Percentiles rank a stretch among this genome's conserved stretches.
Conservation (phyloP, 176 grass and related monocot genomes). For the Eremochloa ophiuroides region DNA sequence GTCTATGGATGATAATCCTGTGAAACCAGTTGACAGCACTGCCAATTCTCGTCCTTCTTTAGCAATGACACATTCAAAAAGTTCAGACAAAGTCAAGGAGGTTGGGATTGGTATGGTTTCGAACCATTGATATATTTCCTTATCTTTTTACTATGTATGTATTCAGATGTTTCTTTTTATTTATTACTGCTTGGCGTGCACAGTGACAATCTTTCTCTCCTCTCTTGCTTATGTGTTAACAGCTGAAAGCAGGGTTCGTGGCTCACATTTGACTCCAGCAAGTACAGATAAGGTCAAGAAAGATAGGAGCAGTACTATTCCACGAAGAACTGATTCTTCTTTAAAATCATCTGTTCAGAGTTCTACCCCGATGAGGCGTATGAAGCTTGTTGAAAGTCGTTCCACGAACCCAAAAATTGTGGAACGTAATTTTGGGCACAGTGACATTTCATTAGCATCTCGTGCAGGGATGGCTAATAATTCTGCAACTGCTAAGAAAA, state of each 20-base stretch:
- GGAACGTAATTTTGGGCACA: slow-evolving; percentile 34
- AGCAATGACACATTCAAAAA: slow-evolving; percentile 37
- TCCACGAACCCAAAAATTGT: slow-evolving; percentile 36
- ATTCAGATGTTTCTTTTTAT: slow-evolving; percentile 11
- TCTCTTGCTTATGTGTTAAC: slow-evolving; percentile 14
- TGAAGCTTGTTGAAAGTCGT: slow-evolving; percentile 42
- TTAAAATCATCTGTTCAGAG: slow-evolving; percentile 39
- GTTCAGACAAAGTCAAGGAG: slow-evolving; percentile 39
- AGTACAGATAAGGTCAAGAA: slow-evolving; percentile 38
- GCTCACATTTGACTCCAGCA: slow-evolving; percentile 31
- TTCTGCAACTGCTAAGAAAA: slow-evolving; percentile 46
- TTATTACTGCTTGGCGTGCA: not conserved
- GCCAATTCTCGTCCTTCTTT: slow-evolving; percentile 30
- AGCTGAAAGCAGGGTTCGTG: slow-evolving; percentile 51
- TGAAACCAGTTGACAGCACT: slow-evolving; percentile 33
- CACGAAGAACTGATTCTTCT: slow-evolving; percentile 57
- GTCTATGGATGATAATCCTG: slow-evolving; percentile 46
- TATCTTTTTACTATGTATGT: not conserved
- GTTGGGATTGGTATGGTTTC: slow-evolving; percentile 33
- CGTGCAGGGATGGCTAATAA: slow-evolving; percentile 27
- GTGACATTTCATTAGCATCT: slow-evolving; percentile 34
- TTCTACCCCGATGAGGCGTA: slow-evolving; percentile 34
- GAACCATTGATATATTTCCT: slow-evolving; percentile 10
- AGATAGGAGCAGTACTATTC: slow-evolving; percentile 36
- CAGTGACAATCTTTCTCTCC: not conserved